A percentile compares a stretch with the other conserved stretches of the same genome.
Evolutionary conservation across 495 filamentous ascomycete species (phyloP).

Genomic region (Xylaria intraflava): DNA sequence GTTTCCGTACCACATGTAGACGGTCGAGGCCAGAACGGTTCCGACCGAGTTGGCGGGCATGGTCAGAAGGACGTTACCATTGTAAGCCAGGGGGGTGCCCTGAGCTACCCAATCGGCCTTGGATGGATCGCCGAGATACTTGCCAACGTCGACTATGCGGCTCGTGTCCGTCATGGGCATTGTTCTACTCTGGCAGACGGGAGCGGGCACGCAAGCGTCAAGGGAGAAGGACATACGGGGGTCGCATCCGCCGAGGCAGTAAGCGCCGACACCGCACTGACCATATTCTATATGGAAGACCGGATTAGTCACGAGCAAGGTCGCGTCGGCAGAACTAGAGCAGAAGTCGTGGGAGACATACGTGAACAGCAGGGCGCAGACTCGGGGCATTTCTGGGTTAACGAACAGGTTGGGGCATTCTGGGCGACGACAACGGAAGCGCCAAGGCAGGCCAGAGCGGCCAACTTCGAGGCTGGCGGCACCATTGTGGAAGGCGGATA

Average conservation of each 20-base stretch:
- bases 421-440: slow-evolving; percentile 33
- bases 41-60: slow-evolving; percentile 77
- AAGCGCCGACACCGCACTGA: slow-evolving; percentile 87
- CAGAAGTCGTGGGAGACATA: slow-evolving; percentile 45
- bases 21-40: slow-evolving; percentile 80
- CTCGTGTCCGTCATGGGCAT: slow-evolving; percentile 67
- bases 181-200: slow-evolving; percentile 66
- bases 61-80: slow-evolving; percentile 67
- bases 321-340: not conserved
- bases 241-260: slow-evolving; percentile 94
- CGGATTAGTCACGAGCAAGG: slow-evolving; percentile 1
- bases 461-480: slow-evolving; percentile 30
- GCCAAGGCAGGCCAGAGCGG: slow-evolving; percentile 34
- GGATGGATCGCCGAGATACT: slow-evolving; percentile 78
- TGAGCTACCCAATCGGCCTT: slow-evolving; percentile 82
- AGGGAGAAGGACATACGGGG: slow-evolving; percentile 71
- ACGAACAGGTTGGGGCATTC: slow-evolving; percentile 25
- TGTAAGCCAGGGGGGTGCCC: slow-evolving; percentile 60
- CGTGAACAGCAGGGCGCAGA: slow-evolving; percentile 85
- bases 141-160: slow-evolving; percentile 57
- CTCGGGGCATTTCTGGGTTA: slow-evolving; percentile 64
- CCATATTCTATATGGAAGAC: slow-evolving; percentile 66
- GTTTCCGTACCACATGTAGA: slow-evolving; percentile 97
- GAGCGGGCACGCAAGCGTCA: slow-evolving; percentile 80
- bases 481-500: slow-evolving; percentile 24